Base-by-base conservation (phyloP, 805 yeast genomes). In the Nakazawaea sp. region DNA sequence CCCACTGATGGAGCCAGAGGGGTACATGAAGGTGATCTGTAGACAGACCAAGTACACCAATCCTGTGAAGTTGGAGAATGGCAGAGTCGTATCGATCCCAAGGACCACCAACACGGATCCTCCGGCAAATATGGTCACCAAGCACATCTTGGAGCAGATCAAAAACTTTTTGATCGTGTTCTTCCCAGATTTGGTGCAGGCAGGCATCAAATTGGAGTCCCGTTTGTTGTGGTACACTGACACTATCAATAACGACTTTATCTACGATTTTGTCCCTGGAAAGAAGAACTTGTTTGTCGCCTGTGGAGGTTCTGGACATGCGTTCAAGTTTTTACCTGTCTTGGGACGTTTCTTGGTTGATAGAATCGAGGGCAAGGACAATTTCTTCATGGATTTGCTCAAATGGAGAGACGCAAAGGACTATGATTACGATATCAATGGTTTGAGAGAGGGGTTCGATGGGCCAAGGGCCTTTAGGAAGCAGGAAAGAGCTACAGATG, bases 11-110 rank as follows among this genome's bases (percentile, higher is more conserved):
- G 53, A 55, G 31, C 59, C 60, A 5, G 61, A 55, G 36, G 67
- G 66, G 1, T 48, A 48, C 35, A 45, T 63, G 49, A 62, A 63
- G 43, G 47, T 62, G 8, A 55, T 60, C 33, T 46, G 53, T 1
- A 54, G 66, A 51, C 64, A 60, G 40, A 54, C 55, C 27, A 60
- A 60, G 42, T 59, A 56, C 39, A 48, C 50, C 32, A 61, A 61
- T 33, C 64, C 63, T 1, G 46, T 45, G 32, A 36, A 43, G 15
- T 4, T 46, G 5, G 43, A 36, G 6, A 35, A 49, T 35, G 38
- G 29, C 12, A 41, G 49, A 16, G 43, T 46, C 4, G 51, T 55
- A 9, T 59, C 64, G 0, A 42, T 58, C 24, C 66, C 65, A 12
- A 45, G 49, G 17, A 58, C 62, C 1, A 28, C 50, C 0, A 50